Conservation (phyloP, 2,329 filamentous ascomycete species). For the Alternaria sp. region DNA sequence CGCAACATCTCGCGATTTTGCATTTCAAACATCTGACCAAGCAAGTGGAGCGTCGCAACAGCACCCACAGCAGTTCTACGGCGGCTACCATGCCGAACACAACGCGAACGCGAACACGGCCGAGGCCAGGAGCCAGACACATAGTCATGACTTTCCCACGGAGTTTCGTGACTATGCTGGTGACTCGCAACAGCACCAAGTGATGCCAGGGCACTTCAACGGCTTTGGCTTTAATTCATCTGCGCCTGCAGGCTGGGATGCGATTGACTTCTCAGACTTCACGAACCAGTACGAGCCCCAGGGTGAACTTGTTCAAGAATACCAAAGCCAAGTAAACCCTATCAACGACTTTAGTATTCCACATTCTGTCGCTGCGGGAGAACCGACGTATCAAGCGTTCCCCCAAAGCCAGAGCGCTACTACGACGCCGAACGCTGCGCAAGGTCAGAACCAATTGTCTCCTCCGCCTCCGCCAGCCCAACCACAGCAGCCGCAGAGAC, state of each 20-base stretch:
- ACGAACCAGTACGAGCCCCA: slow-evolving; percentile 54
- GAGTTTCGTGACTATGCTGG: slow-evolving; percentile 26
- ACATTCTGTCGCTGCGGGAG: slow-evolving; percentile 27
- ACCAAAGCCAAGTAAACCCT: slow-evolving; percentile 36
- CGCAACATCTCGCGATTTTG: slow-evolving; percentile 38
- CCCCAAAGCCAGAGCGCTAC: slow-evolving; percentile 23
- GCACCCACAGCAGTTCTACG: slow-evolving; percentile 28
- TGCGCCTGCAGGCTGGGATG: slow-evolving; percentile 46
- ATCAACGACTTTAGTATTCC: slow-evolving; percentile 53
- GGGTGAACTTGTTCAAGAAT: slow-evolving; percentile 54
- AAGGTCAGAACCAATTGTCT: slow-evolving; percentile 37
- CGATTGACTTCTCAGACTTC: slow-evolving; percentile 46
- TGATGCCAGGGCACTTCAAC: slow-evolving; percentile 28
- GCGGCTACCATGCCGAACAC: slow-evolving; percentile 38
- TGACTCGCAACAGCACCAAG: slow-evolving; percentile 27
- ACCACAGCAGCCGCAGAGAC: slow-evolving; percentile 29
- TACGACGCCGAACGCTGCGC: slow-evolving; percentile 20
- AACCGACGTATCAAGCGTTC: slow-evolving; percentile 32
- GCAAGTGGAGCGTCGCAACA: slow-evolving; percentile 30
- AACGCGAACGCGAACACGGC: slow-evolving; percentile 37
- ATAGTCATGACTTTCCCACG: slow-evolving; percentile 27
- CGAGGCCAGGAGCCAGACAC: slow-evolving; percentile 24
- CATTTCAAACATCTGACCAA: slow-evolving; percentile 48
- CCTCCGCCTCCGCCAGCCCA: slow-evolving; percentile 26
- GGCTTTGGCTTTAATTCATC: slow-evolving; percentile 33